Conservation (phyloP, 495 filamentous ascomycete genomes). For the Lentithecium fluviatile region DNA sequence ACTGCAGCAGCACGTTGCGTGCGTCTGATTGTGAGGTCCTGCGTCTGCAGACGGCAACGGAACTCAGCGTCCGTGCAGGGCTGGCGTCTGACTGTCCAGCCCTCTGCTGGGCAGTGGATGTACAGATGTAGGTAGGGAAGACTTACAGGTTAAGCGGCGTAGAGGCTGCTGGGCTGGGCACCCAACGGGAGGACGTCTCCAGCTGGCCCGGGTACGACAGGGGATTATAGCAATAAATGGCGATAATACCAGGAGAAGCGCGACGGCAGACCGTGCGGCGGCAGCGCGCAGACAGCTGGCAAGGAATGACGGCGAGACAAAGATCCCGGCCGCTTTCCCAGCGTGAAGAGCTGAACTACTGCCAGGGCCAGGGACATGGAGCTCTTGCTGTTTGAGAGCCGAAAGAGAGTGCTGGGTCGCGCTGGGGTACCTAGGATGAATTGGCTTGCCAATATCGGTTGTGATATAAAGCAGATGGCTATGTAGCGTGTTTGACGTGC, state of each 20-base stretch:
- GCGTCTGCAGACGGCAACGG: slow-evolving; percentile 34
- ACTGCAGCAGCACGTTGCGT: slow-evolving; percentile 36
- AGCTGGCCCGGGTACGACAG: slow-evolving; percentile 3
- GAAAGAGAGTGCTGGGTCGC: slow-evolving; percentile 12
- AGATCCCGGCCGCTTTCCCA: slow-evolving; percentile 15
- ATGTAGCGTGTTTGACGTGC: slow-evolving; percentile 27
- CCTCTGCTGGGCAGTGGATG: slow-evolving; percentile 8
- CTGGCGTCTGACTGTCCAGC: slow-evolving; percentile 32
- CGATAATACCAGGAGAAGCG: slow-evolving; percentile 4
- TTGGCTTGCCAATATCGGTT: slow-evolving; percentile 4
- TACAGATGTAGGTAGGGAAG: neutral
- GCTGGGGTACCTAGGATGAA: slow-evolving; percentile 6
- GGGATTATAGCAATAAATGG: slow-evolving; percentile 13
- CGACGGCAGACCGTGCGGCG: slow-evolving; percentile 17
- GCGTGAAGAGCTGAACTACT: slow-evolving; percentile 14
- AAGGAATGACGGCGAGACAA: neutral
- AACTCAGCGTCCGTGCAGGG: slow-evolving; percentile 36
- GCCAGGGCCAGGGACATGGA: slow-evolving; percentile 31
- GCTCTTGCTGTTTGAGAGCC: slow-evolving; percentile 34
- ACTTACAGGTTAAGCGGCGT: slow-evolving; percentile 1
- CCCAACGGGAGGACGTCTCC: neutral
- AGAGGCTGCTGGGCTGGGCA: slow-evolving; percentile 7
- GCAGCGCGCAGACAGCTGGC: slow-evolving; percentile 14
- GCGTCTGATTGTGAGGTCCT: slow-evolving; percentile 36
- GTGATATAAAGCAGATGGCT: neutral